Percentiles rank a stretch among this genome's conserved stretches.
phyloP scores from a whole-genome alignment of 1,284 basidiomycete genomes.

The Austropuccinia psidii region DNA sequence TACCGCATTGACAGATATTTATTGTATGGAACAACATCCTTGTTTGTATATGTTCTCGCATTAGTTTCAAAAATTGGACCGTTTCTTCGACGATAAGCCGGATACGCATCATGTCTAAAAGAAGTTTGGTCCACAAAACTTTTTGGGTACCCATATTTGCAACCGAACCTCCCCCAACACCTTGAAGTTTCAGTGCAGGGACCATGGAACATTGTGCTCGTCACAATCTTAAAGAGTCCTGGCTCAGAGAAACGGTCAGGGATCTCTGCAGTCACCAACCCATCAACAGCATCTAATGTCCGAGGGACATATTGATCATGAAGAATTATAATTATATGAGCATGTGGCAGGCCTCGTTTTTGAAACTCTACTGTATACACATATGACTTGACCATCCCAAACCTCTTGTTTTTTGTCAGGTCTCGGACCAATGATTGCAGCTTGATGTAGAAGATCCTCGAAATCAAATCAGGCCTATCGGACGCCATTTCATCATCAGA shows the following conservation, averaged over 20 bases:
- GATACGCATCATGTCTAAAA: slow-evolving; percentile 50
- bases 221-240: slow-evolving; percentile 47
- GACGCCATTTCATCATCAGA: neutral
- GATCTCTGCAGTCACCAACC: slow-evolving; percentile 49
- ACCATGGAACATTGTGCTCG: slow-evolving; percentile 52
- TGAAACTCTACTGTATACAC: slow-evolving; percentile 48
- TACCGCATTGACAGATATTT: slow-evolving; percentile 47
- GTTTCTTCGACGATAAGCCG: slow-evolving; percentile 40
- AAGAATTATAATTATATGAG: slow-evolving; percentile 51
- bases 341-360: slow-evolving; percentile 53
- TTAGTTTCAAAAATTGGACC: neutral
- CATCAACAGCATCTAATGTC: slow-evolving; percentile 49
- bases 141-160: slow-evolving; percentile 52
- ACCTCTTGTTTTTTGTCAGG: neutral
- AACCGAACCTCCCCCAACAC: slow-evolving; percentile 53
- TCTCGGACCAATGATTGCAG: neutral
- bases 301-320: slow-evolving; percentile 44
- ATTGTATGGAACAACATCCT: slow-evolving; percentile 50
- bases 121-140: slow-evolving; percentile 47
- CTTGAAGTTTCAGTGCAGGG: slow-evolving; percentile 48
- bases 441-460: neutral
- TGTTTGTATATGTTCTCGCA: too few relatives aligned
- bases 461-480: neutral
- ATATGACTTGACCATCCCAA: neutral
- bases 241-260: slow-evolving; percentile 51